Base-by-base conservation (phyloP, 1,139 yeast genomes). In the Ogataea hybrid region DNA sequence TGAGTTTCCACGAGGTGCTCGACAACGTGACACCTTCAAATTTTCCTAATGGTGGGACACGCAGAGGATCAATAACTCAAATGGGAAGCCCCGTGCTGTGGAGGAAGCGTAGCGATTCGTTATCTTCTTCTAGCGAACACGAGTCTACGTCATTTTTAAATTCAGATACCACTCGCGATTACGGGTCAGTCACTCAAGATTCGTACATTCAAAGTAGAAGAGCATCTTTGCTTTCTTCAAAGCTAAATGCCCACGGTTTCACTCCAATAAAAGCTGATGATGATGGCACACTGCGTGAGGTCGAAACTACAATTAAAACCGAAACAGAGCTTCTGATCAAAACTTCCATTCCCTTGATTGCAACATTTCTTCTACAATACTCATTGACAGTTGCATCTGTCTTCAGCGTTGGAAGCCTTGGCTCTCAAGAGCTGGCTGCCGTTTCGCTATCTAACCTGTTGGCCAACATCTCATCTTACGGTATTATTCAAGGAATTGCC, bases 351-450 rank as follows among this genome's bases (percentile, higher is more conserved):
- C 94, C 95, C 0, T 64, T 85, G 50, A 71, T 83, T 3, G 68
- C 85, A 35, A 86, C 96, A 0, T 87, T 87, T 55, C 62, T 86
- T 28, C 67, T 88, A 37, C 96, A 88, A 60, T 85, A 85, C 61
- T 85, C 95, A 1, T 69, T 88, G 44, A 82, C 92, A 0, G 84
- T 87, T 40, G 90, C 95, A 0, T 83, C 94, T 0, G 86, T 87
- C 17, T 85, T 86, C 57, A 77, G 85, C 7, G 95, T 84, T 8
- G 95, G 96, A 6, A 83, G 84, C 56, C 65, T 87, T 41, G 96
- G 96, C 12, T 79, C 83, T 41, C 71, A 73, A 23, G 88, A 84
- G 61, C 68, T 86, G 46, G 88, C 82, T 5, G 86, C 84, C 1
- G 86, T 83, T 7, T 79, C 87, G 28, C 66, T 84, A 42, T 78